Evolutionary conservation across 2,329 filamentous ascomycete genomes (phyloP).

Genomic region (Septoria linicola): DNA sequence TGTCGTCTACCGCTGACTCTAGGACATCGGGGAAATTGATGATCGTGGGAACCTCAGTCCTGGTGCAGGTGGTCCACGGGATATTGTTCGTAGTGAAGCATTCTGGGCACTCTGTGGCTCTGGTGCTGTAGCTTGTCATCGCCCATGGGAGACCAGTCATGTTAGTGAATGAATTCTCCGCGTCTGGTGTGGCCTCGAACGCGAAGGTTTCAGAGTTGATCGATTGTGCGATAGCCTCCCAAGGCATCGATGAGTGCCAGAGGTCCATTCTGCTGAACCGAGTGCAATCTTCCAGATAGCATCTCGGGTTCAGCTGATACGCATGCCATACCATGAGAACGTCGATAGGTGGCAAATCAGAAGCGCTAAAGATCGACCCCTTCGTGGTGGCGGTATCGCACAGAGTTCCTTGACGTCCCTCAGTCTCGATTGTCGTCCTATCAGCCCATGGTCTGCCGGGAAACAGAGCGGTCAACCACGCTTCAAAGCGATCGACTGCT

Average conservation of each 20-base stretch:
- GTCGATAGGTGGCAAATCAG: constrained; percentile 49
- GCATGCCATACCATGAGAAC: constrained; percentile 78
- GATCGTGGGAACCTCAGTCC: constrained; percentile 18
- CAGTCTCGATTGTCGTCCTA: constrained; percentile 10
- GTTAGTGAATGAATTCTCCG: constrained; percentile 50
- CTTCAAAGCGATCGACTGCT: constrained; percentile 66
- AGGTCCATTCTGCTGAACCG: constrained; percentile 55
- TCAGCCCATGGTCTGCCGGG: constrained; percentile 23
- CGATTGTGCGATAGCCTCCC: constrained; percentile 56
- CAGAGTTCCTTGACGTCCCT: constrained; percentile 23
- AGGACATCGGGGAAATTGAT: constrained; percentile 6
- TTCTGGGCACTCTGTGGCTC: constrained; percentile 55
- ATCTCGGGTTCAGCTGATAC: constrained; percentile 73
- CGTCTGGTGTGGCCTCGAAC: constrained; percentile 48
- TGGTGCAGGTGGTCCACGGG: constrained; percentile 59
- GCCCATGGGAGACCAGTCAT: constrained; percentile 59
- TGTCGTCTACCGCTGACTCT: constrained; percentile 39
- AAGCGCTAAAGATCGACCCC: neutral
- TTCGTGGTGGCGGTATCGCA: constrained; percentile 15
- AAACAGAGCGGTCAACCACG: constrained; percentile 58
- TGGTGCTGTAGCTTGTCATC: constrained; percentile 50
- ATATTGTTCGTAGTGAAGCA: constrained; percentile 46
- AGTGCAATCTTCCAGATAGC: constrained; percentile 72
- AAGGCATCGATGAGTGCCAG: constrained; percentile 67
- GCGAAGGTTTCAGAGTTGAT: constrained; percentile 60